A percentile compares a stretch with the other conserved stretches of the same genome.
Evolutionary conservation across 495 filamentous ascomycete species (phyloP).

Genomic region (Pseudoneurospora amorphoporcata): DNA sequence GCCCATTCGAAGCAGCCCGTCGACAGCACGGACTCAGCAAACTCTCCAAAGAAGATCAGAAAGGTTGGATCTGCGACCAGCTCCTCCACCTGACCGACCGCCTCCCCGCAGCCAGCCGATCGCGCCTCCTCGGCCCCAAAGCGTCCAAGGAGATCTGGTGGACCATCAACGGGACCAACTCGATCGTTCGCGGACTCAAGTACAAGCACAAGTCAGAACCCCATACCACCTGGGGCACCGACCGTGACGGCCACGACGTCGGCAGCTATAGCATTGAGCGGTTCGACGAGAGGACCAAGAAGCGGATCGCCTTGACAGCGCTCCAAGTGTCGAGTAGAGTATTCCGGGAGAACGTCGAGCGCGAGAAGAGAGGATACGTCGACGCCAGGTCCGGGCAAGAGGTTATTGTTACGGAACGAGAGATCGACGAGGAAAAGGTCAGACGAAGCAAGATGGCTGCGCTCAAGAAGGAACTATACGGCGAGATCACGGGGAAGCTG

Average conservation of each 20-base stretch:
- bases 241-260: constrained; percentile 31
- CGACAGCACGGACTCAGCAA: constrained; percentile 22
- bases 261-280: constrained; percentile 28
- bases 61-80: constrained; percentile 16
- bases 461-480: constrained; percentile 32
- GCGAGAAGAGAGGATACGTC: constrained; percentile 7
- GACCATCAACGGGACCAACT: constrained; percentile 31
- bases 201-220: constrained; percentile 10
- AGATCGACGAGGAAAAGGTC: constrained; percentile 35
- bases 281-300: constrained; percentile 23
- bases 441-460: constrained; percentile 34
- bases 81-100: constrained; percentile 23
- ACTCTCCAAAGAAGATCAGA: constrained; percentile 27
- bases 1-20: constrained; percentile 21
- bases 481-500: constrained; percentile 41
- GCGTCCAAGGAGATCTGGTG: constrained; percentile 41
- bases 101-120: constrained; percentile 12
- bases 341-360: constrained; percentile 21
- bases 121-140: constrained; percentile 28
- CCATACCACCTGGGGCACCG: constrained; percentile 29
- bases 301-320: constrained; percentile 17
- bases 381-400: constrained; percentile 9
- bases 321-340: constrained; percentile 17
- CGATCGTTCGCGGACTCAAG: constrained; percentile 28
- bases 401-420: constrained; percentile 23